Conservation (phyloP, 2,329 filamentous ascomycete species). For the Helicocarpus griseus region DNA sequence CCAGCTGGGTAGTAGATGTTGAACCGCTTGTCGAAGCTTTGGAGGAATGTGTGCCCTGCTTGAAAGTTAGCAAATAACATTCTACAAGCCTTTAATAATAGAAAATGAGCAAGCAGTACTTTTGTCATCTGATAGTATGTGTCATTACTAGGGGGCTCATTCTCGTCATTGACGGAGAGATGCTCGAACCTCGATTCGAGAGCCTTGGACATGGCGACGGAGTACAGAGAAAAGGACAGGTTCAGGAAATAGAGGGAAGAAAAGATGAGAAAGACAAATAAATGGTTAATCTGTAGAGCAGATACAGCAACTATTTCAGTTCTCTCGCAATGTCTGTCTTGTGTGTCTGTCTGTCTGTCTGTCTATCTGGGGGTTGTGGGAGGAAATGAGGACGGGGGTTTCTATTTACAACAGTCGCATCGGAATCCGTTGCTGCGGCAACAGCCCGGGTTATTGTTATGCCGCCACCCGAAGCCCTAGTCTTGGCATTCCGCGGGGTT, state of each 20-base stretch:
- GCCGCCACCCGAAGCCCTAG: neutral
- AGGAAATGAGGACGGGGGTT: neutral
- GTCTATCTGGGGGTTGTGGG: neutral
- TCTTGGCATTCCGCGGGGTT: neutral
- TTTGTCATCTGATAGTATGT: constrained; percentile 63
- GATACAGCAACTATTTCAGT: no score
- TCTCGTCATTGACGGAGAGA: constrained; percentile 83
- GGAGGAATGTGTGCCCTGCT: constrained; percentile 38
- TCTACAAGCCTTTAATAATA: neutral
- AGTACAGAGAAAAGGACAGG: constrained; percentile 19
- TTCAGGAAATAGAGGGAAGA: neutral
- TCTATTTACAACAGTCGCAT: neutral
- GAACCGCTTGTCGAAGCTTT: constrained; percentile 21
- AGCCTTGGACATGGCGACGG: constrained; percentile 58
- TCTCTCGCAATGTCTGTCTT: no score
- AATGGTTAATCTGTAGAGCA: no score
- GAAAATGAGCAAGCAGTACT: constrained; percentile 40
- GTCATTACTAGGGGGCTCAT: constrained; percentile 49
- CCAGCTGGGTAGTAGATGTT: constrained; percentile 25
- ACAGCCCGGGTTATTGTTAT: neutral
- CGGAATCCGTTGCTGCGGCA: neutral
- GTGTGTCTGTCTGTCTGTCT: no score
- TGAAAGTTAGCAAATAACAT: neutral
- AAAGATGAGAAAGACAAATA: neutral
- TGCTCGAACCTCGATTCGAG: constrained; percentile 84